Percentiles rank a stretch among this genome's conserved stretches.
Conservation (phyloP, 2,329 filamentous ascomycete genomes). For the Chrysosphaeria jannelii region DNA sequence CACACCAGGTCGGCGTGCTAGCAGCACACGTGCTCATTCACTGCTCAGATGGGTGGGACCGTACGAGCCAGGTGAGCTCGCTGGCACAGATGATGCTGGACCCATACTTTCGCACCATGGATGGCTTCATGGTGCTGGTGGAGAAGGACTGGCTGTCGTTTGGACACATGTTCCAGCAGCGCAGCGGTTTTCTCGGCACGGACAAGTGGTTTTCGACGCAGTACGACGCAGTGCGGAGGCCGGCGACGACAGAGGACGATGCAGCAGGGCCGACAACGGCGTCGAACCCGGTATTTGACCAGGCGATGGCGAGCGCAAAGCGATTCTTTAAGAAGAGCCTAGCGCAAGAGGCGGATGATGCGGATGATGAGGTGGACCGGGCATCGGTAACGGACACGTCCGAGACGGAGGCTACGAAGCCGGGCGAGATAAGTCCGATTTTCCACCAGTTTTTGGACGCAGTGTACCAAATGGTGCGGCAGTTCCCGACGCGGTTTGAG, state of each 20-base stretch:
- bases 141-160: conserved; percentile 98
- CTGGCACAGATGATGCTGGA: conserved; percentile 81
- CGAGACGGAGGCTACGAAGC: conserved; percentile 38
- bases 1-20: conserved; percentile 62
- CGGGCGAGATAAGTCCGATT: conserved; percentile 81
- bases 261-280: conserved; percentile 14
- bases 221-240: conserved; percentile 48
- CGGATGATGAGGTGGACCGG: conserved; percentile 19
- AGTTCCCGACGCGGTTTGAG: conserved; percentile 71
- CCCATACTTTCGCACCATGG: conserved; percentile 76
- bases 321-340: conserved; percentile 68
- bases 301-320: conserved; percentile 54
- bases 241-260: conserved; percentile 30
- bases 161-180: conserved; percentile 86
- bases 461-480: conserved; percentile 65
- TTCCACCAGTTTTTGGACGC: conserved; percentile 96
- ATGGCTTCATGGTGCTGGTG: conserved; percentile 78
- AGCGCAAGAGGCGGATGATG: conserved; percentile 25
- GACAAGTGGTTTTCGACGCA: conserved; percentile 88
- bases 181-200: conserved; percentile 62
- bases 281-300: conserved; percentile 50
- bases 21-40: conserved; percentile 92
- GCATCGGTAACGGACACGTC: conserved; percentile 8
- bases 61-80: conserved; percentile 79
- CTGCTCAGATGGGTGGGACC: conserved; percentile 95